A percentile compares a stretch with the other conserved stretches of the same genome.
These are phyloP conservation scores for Suillus americanus DNA, from an alignment of 768 basidiomycete genomes.

Conservation along the genomic window DNA sequence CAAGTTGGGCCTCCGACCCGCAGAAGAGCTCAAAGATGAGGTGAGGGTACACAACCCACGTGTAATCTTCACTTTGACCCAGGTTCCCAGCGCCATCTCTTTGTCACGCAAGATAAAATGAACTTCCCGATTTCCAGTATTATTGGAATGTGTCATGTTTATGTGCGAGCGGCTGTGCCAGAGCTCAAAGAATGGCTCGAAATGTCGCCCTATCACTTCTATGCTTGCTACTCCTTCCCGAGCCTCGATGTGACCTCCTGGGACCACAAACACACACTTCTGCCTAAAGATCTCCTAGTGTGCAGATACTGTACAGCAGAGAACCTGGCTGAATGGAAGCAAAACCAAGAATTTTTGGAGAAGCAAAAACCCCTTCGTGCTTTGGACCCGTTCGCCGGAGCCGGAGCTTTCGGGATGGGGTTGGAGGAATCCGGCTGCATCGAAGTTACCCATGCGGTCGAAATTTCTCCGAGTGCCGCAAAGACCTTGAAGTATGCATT, in stretches of 20 bases:
- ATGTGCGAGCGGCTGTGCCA: slow-evolving; percentile 33
- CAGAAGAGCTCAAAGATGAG: slow-evolving; percentile 51
- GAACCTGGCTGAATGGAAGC: slow-evolving; percentile 30
- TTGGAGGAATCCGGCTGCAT: slow-evolving; percentile 56
- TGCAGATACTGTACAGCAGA: slow-evolving; percentile 45
- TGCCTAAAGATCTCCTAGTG: slow-evolving; percentile 37
- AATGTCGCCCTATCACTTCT: slow-evolving; percentile 59
- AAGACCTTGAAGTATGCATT: slow-evolving; percentile 55
- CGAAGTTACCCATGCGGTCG: slow-evolving; percentile 63
- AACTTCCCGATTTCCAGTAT: slow-evolving; percentile 37
- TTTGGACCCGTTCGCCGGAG: slow-evolving; percentile 45
- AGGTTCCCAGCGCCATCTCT: slow-evolving; percentile 54
- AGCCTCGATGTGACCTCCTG: slow-evolving; percentile 39
- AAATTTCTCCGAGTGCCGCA: slow-evolving; percentile 76
- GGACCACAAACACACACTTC: slow-evolving; percentile 34
- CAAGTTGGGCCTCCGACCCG: slow-evolving; percentile 38
- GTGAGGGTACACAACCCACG: slow-evolving; percentile 31
- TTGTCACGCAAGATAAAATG: slow-evolving; percentile 49
- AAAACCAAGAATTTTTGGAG: slow-evolving; percentile 33
- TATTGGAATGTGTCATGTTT: slow-evolving; percentile 49
- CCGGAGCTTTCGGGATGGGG: slow-evolving; percentile 62
- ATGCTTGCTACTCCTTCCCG: slow-evolving; percentile 50
- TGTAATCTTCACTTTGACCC: background rate
- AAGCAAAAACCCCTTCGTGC: slow-evolving; percentile 27
- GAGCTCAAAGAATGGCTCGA: slow-evolving; percentile 47